phyloP scores from a whole-genome alignment of 176 grass and related monocot species.

The Guadua angustifolia region DNA sequence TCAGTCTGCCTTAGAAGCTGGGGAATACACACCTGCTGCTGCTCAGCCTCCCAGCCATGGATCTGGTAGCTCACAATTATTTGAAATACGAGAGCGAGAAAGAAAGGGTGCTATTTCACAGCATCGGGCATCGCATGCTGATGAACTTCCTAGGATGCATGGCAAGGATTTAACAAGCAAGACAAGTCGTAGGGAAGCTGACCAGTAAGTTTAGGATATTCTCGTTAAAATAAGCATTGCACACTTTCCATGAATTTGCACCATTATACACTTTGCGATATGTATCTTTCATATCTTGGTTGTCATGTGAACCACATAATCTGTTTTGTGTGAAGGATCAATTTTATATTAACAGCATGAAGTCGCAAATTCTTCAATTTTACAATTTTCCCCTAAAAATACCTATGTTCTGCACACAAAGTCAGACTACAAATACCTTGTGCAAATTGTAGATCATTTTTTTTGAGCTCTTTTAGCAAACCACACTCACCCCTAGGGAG shows the following conservation, averaged over 20 bases:
- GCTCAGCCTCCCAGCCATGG: conserved; percentile 58
- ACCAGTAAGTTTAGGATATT: conserved; percentile 76
- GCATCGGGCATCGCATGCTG: conserved; percentile 63
- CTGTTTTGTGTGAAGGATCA: not conserved
- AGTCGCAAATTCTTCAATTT: conserved; percentile 4
- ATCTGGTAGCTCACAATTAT: conserved; percentile 48
- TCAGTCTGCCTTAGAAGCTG: conserved; percentile 71
- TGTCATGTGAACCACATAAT: conserved; percentile 11
- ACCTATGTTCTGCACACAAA: not conserved
- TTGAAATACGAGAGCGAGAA: conserved; percentile 81
- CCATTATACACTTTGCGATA: not conserved
- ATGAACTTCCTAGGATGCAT: conserved; percentile 79
- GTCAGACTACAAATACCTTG: not conserved
- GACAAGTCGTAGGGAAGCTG: conserved; percentile 79
- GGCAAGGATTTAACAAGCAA: conserved; percentile 85
- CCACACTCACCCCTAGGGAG: not conserved
- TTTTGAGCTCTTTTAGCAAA: conserved; percentile 35
- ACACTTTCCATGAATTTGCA: conserved; percentile 17
- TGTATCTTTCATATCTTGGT: not conserved
- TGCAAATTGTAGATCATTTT: conserved; percentile 2
- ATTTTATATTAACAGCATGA: not conserved
- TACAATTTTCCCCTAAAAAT: not conserved
- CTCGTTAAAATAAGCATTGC: conserved; percentile 40
- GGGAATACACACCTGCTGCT: conserved; percentile 73
- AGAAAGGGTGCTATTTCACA: conserved; percentile 74